Conservation (phyloP, 148 eudicot genomes). For the Cornus florida region DNA sequence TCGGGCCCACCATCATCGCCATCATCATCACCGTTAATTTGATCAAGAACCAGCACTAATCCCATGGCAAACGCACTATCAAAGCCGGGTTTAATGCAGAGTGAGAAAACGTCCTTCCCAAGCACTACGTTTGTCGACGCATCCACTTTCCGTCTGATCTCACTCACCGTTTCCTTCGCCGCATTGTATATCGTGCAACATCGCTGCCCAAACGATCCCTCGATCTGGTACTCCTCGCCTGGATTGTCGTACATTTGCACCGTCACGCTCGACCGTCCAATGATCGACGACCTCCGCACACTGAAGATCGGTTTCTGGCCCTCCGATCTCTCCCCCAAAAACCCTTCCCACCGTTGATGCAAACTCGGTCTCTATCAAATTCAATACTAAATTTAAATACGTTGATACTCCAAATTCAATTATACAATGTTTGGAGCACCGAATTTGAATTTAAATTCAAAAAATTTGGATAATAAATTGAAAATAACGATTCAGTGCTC, state of each 20-base stretch:
- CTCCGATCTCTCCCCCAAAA: constrained; percentile 58
- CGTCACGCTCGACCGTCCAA: constrained; percentile 71
- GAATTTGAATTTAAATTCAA: too few species aligned
- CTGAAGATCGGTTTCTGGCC: constrained; percentile 82
- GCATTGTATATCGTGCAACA: constrained; percentile 58
- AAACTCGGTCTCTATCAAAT: constrained; percentile 71
- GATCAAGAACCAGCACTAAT: constrained; percentile 72
- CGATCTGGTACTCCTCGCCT: constrained; percentile 68
- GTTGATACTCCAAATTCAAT: too few species aligned
- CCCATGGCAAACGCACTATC: constrained; percentile 93
- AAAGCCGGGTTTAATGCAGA: constrained; percentile 62
- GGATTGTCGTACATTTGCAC: constrained; percentile 60
- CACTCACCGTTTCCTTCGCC: constrained; percentile 53
- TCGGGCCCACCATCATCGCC: constrained; percentile 25
- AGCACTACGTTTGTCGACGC: constrained; percentile 55
- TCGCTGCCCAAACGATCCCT: constrained; percentile 66
- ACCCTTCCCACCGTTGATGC: constrained; percentile 96
- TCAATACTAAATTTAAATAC: neutral
- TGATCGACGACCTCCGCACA: constrained; percentile 76
- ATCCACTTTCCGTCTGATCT: constrained; percentile 84
- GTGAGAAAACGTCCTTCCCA: constrained; percentile 74
- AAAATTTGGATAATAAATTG: too few species aligned
- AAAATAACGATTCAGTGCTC: too few species aligned
- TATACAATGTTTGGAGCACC: too few species aligned
- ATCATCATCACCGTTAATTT: constrained; percentile 42